Base-by-base conservation (phyloP, 1,284 basidiomycete genomes). In the Moniliophthora roreri region DNA sequence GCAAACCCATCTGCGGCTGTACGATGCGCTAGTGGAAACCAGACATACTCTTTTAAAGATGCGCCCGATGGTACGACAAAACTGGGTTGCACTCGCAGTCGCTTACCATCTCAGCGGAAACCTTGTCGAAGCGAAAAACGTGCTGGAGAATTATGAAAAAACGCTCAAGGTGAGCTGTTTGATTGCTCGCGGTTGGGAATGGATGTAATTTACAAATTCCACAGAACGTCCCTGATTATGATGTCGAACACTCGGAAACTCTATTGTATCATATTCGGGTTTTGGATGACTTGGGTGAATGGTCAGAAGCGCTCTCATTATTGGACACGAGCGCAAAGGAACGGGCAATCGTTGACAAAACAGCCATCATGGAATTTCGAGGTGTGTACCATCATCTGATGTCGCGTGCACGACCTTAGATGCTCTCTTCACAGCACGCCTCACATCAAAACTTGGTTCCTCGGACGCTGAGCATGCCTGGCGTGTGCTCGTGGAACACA, bases 81-180 rank as follows among this genome's bases (percentile, higher is more conserved):
- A 95, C 67, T 99, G 97, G 97, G 75, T 95, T 49, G 91, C 82
- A 1, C 78, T 97, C 49, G 93, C 95, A 13, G 82, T 98, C 21
- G 93, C 95, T 1, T 89, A 95, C 68, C 89, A 94, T 64, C 77
- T 99, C 18, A 90, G 85, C 55, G 90, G 89, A 5, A 88, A 94
- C 61, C 68, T 84, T 4, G 66, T 72, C 4, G 88, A 93, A 63
- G 88, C 94, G 1, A 82, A 84, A 60, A 81, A 83, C 28, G 84
- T 93, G 1, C 70, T 96, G 44, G 85, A 91, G 51, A 81, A 85
- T 36, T 85, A 89, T 57, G 82, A 85, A 58, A 67, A 65, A 45
- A 82, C 77, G 20, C 66, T 89, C 35, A 87, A 88, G 78, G 86
- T 82, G 54, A 51, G 74, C 61, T 13, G 13, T 38, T n/a, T 15